Evolutionary conservation across 768 basidiomycete genomes (phyloP).

Genomic region (Paxillus rubicundulus): DNA sequence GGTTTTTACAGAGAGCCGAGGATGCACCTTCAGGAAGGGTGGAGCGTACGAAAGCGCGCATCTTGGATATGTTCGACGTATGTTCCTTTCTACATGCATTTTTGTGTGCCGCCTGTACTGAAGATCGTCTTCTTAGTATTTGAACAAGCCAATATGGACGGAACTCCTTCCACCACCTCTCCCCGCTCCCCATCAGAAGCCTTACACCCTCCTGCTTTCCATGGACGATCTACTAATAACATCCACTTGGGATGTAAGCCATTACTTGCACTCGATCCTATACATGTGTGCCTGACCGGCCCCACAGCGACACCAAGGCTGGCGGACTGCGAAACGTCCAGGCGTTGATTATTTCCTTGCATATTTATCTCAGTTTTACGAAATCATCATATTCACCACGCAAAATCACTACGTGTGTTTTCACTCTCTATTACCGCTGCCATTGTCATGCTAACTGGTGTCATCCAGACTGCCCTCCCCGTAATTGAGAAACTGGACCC

Average conservation of each 20-base stretch:
- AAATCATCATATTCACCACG: constrained; percentile 93
- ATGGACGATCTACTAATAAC: constrained; percentile 90
- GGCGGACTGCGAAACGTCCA: constrained; percentile 96
- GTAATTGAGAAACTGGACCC: constrained; percentile 93
- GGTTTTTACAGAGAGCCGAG: constrained; percentile 48
- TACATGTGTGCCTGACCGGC: neutral
- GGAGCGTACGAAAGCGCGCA: constrained; percentile 62
- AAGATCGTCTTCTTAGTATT: constrained; percentile 50
- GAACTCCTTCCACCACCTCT: constrained; percentile 88
- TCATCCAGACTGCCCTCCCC: constrained; percentile 75
- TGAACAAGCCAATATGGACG: constrained; percentile 91
- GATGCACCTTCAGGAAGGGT: constrained; percentile 60
- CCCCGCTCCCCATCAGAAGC: constrained; percentile 79
- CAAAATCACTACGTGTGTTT: constrained; percentile 84
- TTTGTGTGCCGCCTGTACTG: neutral
- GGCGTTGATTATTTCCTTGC: constrained; percentile 98
- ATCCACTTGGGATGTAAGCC: constrained; percentile 93
- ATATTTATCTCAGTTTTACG: constrained; percentile 97
- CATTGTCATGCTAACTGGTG: constrained; percentile 1
- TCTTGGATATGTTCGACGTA: constrained; percentile 68
- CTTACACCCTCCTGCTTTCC: constrained; percentile 88
- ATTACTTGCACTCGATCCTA: neutral
- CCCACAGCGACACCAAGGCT: constrained; percentile 81
- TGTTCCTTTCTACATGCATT: constrained; percentile 21
- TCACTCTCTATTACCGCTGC: neutral